These are phyloP conservation scores for Isochrysis galbana DNA, from an alignment of 78 protist genomes.

Conservation along the genomic window DNA sequence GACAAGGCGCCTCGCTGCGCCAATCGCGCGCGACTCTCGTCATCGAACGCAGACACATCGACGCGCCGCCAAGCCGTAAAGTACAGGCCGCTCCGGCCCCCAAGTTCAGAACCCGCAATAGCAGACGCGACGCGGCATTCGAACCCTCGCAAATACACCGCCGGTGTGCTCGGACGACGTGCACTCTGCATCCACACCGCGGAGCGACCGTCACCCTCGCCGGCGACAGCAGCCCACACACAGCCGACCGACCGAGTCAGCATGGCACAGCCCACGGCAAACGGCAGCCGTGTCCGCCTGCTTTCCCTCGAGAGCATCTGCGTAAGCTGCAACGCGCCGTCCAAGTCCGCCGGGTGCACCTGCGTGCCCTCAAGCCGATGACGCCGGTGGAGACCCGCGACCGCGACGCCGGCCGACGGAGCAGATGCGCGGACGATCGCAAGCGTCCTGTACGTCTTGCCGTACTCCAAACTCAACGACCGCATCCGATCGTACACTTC, in stretches of 20 bases:
- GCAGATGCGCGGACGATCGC: not conserved
- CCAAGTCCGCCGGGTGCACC: not conserved
- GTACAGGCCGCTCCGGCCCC: not conserved
- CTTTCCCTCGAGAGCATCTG: not conserved
- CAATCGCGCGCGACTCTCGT: not conserved
- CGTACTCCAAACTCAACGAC: not conserved
- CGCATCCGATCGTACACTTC: not conserved
- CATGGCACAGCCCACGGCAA: not conserved
- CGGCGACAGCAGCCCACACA: not conserved
- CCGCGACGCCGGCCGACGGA: not conserved
- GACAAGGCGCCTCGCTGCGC: not conserved
- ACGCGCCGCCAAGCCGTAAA: not conserved
- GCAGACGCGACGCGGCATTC: not conserved
- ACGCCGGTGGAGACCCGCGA: not conserved
- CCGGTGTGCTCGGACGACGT: not conserved
- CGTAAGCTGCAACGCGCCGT: slow-evolving; percentile 3
- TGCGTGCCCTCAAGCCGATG: not conserved
- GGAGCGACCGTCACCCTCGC: not conserved
- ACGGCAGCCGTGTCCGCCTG: not conserved
- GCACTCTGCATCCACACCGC: not conserved
- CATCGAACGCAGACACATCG: not conserved
- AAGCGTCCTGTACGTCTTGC: not conserved
- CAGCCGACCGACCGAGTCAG: not conserved
- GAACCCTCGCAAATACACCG: not conserved
- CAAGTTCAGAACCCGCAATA: not conserved